Evolutionary conservation across 345 rosid species (phyloP).

Genomic region (Viola odorata): DNA sequence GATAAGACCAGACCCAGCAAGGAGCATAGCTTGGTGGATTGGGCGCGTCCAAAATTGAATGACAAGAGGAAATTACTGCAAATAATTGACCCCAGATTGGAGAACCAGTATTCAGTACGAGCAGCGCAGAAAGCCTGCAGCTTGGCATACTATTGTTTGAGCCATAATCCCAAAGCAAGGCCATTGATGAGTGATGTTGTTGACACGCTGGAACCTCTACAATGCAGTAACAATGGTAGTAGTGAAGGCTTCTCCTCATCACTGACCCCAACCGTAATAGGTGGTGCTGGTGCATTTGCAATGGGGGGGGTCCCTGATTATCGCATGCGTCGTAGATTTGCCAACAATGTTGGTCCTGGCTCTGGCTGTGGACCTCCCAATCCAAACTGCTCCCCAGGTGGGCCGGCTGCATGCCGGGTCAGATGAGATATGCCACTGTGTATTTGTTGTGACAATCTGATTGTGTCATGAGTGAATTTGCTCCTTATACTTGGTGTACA

Average conservation of each 20-base stretch:
- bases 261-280: slow-evolving; percentile 29
- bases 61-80: slow-evolving; percentile 86
- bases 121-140: slow-evolving; percentile 97
- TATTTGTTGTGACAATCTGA: slow-evolving; percentile 39
- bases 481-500: slow-evolving; percentile 26
- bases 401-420: slow-evolving; percentile 75
- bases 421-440: slow-evolving; percentile 45
- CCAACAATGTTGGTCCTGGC: slow-evolving; percentile 72
- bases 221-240: slow-evolving; percentile 43
- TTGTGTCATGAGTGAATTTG: slow-evolving; percentile 39
- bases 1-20: slow-evolving; percentile 93
- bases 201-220: slow-evolving; percentile 87
- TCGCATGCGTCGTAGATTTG: slow-evolving; percentile 48
- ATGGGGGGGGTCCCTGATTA: slow-evolving; percentile 69
- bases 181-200: slow-evolving; percentile 97
- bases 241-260: slow-evolving; percentile 37
- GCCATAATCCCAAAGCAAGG: slow-evolving; percentile 97
- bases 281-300: slow-evolving; percentile 45
- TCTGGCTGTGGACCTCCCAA: slow-evolving; percentile 71
- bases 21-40: slow-evolving; percentile 94
- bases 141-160: slow-evolving; percentile 86
- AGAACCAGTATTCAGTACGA: slow-evolving; percentile 77
- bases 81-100: slow-evolving; percentile 86
- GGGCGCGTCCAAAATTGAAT: slow-evolving; percentile 95
- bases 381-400: slow-evolving; percentile 74